Conservation (phyloP, 768 basidiomycete species). For the Mycena alexandri region DNA sequence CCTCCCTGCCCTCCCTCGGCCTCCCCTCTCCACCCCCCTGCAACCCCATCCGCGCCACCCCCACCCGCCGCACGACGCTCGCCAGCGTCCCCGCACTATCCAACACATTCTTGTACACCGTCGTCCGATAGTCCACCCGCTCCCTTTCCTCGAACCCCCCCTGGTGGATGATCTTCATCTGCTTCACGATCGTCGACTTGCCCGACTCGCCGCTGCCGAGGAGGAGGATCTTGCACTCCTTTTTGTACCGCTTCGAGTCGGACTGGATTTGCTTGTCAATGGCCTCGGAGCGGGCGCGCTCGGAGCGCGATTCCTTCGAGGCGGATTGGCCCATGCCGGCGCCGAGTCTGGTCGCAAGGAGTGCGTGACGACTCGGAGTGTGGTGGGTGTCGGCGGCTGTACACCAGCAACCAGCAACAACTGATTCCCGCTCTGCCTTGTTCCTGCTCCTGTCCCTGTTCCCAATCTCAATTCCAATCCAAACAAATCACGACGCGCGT, state of each 20-base stretch:
- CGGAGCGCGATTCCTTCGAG: constrained; percentile 20
- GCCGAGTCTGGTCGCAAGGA: no score
- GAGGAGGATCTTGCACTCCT: constrained; percentile 32
- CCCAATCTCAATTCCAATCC: no score
- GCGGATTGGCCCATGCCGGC: constrained; percentile 22
- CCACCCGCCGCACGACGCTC: constrained; percentile 75
- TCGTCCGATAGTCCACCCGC: constrained; percentile 68
- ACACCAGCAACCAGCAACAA: no score
- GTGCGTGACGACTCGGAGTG: no score
- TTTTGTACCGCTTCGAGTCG: constrained; percentile 26
- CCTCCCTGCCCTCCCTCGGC: background rate
- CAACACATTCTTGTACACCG: constrained; percentile 76
- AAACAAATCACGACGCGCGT: no score
- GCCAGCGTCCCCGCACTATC: constrained; percentile 81
- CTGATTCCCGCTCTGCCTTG: no score
- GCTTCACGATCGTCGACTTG: constrained; percentile 30
- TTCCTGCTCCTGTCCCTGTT: no score
- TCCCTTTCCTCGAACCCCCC: constrained; percentile 76
- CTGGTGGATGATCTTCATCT: constrained; percentile 90
- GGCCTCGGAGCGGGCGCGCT: constrained; percentile 27
- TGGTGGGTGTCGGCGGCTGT: no score
- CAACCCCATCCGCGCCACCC: constrained; percentile 62
- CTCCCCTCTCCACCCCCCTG: constrained; percentile 37
- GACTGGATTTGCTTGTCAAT: constrained; percentile 27
- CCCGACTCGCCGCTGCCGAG: constrained; percentile 29